These are phyloP conservation scores for Colletotrichum limetticola DNA, from an alignment of 2,329 filamentous ascomycete species.

Conservation along the genomic window DNA sequence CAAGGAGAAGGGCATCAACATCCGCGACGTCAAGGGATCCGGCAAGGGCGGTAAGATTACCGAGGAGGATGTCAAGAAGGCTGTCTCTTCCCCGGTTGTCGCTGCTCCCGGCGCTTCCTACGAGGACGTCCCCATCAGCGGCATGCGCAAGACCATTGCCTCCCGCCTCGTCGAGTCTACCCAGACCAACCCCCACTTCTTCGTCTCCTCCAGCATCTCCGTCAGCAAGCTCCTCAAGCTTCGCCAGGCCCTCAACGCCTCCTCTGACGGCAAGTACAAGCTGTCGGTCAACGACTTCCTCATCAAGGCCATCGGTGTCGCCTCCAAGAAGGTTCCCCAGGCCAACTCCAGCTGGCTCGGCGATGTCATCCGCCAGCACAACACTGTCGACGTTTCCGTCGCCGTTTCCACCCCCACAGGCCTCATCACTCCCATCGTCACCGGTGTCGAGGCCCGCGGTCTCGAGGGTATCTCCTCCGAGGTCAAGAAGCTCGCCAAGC, in stretches of 20 bases:
- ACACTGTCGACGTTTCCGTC: slow-evolving; percentile 92
- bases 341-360: slow-evolving; percentile 97
- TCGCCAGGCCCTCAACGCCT: slow-evolving; percentile 89
- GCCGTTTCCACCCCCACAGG: slow-evolving; percentile 93
- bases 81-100: slow-evolving; percentile 66
- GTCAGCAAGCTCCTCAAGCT: slow-evolving; percentile 97
- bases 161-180: slow-evolving; percentile 85
- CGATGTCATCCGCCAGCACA: slow-evolving; percentile 92
- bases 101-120: slow-evolving; percentile 73
- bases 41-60: slow-evolving; percentile 89
- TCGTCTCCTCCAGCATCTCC: slow-evolving; percentile 89
- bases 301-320: slow-evolving; percentile 92
- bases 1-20: slow-evolving; percentile 82
- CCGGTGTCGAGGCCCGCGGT: slow-evolving; percentile 85
- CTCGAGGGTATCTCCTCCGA: slow-evolving; percentile 87
- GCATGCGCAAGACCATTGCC: slow-evolving; percentile 99
- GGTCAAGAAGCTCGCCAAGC: slow-evolving; percentile 97
- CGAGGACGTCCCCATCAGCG: slow-evolving; percentile 84
- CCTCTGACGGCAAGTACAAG: slow-evolving; percentile 94
- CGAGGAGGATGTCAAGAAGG: slow-evolving; percentile 93
- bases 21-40: slow-evolving; percentile 85
- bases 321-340: slow-evolving; percentile 91
- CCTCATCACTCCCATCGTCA: slow-evolving; percentile 97
- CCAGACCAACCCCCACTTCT: slow-evolving; percentile 98
- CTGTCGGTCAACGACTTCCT: slow-evolving; percentile 99